These are phyloP conservation scores for Phytophthora cryptogea DNA, from an alignment of 352 stramenopile genomes.

Conservation along the genomic window DNA sequence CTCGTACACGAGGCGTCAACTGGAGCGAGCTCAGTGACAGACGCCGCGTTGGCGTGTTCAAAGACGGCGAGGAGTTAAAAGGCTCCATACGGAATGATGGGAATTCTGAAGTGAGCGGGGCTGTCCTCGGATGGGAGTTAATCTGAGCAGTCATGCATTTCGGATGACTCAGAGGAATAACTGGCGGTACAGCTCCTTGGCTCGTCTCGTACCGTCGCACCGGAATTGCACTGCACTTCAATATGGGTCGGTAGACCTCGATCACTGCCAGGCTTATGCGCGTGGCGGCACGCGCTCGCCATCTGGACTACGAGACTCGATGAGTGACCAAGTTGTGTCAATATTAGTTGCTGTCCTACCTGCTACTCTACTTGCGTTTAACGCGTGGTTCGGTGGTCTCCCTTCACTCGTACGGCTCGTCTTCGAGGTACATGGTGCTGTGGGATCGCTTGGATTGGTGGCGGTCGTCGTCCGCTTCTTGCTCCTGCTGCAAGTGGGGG, in stretches of 20 bases:
- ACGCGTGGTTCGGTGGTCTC: neutral
- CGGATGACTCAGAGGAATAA: constrained; percentile 21
- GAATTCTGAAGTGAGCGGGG: constrained; percentile 17
- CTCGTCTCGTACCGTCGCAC: constrained; percentile 11
- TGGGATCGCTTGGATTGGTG: constrained; percentile 24
- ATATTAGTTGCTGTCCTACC: constrained; percentile 3
- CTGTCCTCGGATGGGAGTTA: no score
- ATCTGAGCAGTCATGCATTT: constrained; percentile 6
- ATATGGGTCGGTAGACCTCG: constrained; percentile 6
- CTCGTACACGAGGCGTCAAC: constrained; percentile 1
- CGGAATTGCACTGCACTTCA: constrained; percentile 18
- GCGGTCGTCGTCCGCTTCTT: constrained; percentile 3
- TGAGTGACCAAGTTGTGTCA: constrained; percentile 8
- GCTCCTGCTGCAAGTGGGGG: constrained; percentile 40
- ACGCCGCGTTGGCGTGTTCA: neutral
- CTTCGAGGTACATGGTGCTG: constrained; percentile 36
- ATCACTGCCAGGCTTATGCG: constrained; percentile 8
- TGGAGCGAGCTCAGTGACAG: constrained; percentile 8
- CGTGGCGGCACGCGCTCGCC: constrained; percentile 6
- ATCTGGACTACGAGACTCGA: neutral
- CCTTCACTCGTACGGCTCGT: constrained; percentile 27
- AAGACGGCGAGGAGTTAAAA: neutral
- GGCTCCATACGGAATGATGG: constrained; percentile 7
- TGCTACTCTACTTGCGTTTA: neutral
- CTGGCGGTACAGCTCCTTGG: constrained; percentile 1